A percentile compares a stretch with the other conserved stretches of the same genome.
These are phyloP conservation scores for Guadua angustifolia DNA, from an alignment of 176 grass and related monocot species.

Conservation along the genomic window DNA sequence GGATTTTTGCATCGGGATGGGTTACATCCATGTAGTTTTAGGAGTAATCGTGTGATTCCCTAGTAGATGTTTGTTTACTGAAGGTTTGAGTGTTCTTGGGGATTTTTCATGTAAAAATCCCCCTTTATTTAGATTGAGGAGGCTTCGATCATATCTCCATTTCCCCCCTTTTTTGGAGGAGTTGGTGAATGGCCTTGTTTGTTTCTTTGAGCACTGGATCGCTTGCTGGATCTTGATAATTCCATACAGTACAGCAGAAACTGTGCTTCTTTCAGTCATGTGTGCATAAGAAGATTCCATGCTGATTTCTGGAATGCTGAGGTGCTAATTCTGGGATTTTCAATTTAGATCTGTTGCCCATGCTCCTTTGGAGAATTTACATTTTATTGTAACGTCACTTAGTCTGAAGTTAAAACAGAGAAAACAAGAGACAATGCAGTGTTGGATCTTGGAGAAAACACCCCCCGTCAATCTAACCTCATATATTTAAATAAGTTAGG, in stretches of 20 bases:
- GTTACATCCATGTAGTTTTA: neutral
- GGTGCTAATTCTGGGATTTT: neutral
- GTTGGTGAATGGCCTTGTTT: neutral
- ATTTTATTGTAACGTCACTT: too few relatives aligned
- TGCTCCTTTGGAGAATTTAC: neutral
- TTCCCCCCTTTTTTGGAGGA: neutral
- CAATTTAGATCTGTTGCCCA: slow-evolving; percentile 16
- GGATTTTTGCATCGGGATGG: neutral
- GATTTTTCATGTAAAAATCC: neutral
- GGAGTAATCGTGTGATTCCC: neutral
- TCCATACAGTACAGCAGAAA: neutral
- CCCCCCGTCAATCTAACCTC: too few relatives aligned
- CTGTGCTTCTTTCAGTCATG: slow-evolving; percentile 10
- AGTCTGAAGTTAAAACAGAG: too few relatives aligned
- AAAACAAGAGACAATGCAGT: too few relatives aligned
- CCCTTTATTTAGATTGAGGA: neutral
- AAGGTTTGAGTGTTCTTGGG: neutral
- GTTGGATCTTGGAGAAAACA: too few relatives aligned
- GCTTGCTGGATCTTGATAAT: slow-evolving; percentile 33
- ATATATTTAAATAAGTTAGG: too few relatives aligned
- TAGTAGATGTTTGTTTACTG: neutral
- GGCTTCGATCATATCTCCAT: neutral
- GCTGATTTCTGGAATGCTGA: neutral
- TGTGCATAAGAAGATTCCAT: neutral
- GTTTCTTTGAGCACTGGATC: slow-evolving; percentile 7